Evolutionary conservation across 768 basidiomycete species (phyloP), one percentile per base, ranked within the genome.

Genomic region (Termitomyces sp.): DNA sequence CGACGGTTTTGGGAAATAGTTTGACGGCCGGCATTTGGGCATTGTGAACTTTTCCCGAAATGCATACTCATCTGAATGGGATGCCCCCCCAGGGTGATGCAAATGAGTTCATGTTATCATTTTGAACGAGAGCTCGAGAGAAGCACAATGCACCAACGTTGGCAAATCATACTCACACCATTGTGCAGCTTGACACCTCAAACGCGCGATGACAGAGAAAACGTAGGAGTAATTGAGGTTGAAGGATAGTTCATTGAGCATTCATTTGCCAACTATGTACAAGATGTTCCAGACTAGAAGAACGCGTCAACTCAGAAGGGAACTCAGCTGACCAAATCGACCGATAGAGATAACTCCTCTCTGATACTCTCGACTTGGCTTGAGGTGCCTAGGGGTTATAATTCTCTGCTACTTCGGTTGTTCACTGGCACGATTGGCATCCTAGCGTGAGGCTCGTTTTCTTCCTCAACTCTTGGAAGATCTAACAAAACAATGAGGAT

Each of bases 281-380:
- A 66, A 58, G 46, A 59, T 53, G 33, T 63, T 65, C 27, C 57
- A 58, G 55, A 61, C 61, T 65, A 68, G 34, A 24, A 59, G n/a
- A 48, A 27, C 42, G 34, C 57, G 53, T 30, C 36, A 41, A 57
- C 47, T 59, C 54, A 24, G 56, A 50, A 50, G 44, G 53, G 20
- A 22, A 59, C 74, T 58, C 50, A 86, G 84, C 78, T 85, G 80
- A 30, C 86, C 85, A 62, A 86, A 83, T 18, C 82, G 76, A 55
- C 83, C 82, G 45, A 87, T 76, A 0, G 84, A 85, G 39, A 87
- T 75, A 54, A 81, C 84, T 18, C 79, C 80, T 49, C 78, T 71
- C 58, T 78, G 74, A 46, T 75, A 42, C 70, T 69, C 52, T 74
- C 78, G n/a, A 64, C 66, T 63, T 65, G 72, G 57, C 36, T 69